Evolutionary conservation across 768 basidiomycete species (phyloP).

Genomic region (Calvatia gigantea): DNA sequence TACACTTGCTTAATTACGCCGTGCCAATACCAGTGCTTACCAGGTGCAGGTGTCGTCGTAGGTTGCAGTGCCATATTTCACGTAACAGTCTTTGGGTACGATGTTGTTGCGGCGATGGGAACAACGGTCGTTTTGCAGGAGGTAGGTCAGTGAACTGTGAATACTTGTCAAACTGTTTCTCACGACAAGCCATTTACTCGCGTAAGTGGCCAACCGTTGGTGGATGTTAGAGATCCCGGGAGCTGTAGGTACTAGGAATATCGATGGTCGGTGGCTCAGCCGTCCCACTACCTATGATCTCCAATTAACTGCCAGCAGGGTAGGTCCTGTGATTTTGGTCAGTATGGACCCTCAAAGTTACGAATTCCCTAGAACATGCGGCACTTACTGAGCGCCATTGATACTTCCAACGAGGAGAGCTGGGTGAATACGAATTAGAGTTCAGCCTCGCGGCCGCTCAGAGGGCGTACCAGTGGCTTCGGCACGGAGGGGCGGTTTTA

Average conservation of each 20-base stretch:
- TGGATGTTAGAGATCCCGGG: slow-evolving; percentile 44
- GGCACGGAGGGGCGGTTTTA: slow-evolving; percentile 44
- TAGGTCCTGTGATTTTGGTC: slow-evolving; percentile 23
- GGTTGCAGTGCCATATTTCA: too few relatives aligned
- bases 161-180: not conserved
- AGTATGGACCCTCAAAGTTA: not conserved
- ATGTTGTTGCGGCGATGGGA: too few relatives aligned
- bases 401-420: slow-evolving; percentile 40
- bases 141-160: not conserved
- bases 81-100: too few relatives aligned
- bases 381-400: slow-evolving; percentile 35
- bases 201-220: slow-evolving; percentile 35
- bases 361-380: slow-evolving; percentile 16
- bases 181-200: slow-evolving; percentile 24
- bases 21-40: too few relatives aligned
- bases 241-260: slow-evolving; percentile 41
- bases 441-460: not conserved
- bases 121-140: too few relatives aligned
- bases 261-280: slow-evolving; percentile 35
- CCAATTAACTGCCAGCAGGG: slow-evolving; percentile 45
- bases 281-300: slow-evolving; percentile 27
- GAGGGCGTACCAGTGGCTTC: slow-evolving; percentile 40
- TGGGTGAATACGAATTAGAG: slow-evolving; percentile 5
- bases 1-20: too few relatives aligned
- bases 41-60: too few relatives aligned